Evolutionary conservation across 306 rosid species (phyloP).

Genomic region (Quercus ilex): DNA sequence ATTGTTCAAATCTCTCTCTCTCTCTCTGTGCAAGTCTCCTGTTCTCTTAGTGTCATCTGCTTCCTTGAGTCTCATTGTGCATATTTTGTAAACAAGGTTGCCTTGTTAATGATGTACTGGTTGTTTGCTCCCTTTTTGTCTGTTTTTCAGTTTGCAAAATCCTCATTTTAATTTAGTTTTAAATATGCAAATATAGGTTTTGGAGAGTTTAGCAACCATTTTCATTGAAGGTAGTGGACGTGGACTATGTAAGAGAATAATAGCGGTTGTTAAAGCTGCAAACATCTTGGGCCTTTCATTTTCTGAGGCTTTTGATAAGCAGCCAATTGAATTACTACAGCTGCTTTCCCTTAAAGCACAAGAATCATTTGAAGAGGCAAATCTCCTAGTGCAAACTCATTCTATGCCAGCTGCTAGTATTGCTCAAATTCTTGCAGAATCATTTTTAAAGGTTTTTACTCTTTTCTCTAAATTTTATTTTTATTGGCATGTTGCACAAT

Average conservation of each 20-base stretch:
- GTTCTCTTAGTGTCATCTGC: background rate
- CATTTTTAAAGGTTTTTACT: slow-evolving; percentile 79
- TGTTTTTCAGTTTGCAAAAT: background rate
- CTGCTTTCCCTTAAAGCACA: slow-evolving; percentile 97
- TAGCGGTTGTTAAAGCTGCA: slow-evolving; percentile 87
- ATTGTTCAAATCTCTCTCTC: slow-evolving; percentile 14
- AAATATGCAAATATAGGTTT: slow-evolving; percentile 48
- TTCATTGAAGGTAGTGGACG: slow-evolving; percentile 83
- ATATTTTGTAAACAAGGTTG: slow-evolving; percentile 2
- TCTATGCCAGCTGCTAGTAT: slow-evolving; percentile 83
- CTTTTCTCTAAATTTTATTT: background rate
- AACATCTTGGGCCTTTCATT: slow-evolving; percentile 73
- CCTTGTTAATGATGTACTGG: background rate
- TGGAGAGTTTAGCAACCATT: slow-evolving; percentile 68
- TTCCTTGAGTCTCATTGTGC: background rate
- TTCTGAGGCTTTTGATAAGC: slow-evolving; percentile 86
- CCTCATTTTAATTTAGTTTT: slow-evolving; percentile 17
- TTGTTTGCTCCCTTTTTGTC: background rate
- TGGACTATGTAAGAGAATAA: slow-evolving; percentile 83
- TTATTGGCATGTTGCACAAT: background rate
- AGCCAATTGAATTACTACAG: slow-evolving; percentile 87
- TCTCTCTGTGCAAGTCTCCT: background rate
- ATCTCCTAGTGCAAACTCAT: slow-evolving; percentile 79
- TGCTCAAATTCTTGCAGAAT: slow-evolving; percentile 97
- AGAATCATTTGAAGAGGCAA: slow-evolving; percentile 95